Evolutionary conservation across 2,329 filamentous ascomycete species (phyloP), one percentile per base, ranked within the genome.

Genomic region (Waltergamsia citrina): DNA sequence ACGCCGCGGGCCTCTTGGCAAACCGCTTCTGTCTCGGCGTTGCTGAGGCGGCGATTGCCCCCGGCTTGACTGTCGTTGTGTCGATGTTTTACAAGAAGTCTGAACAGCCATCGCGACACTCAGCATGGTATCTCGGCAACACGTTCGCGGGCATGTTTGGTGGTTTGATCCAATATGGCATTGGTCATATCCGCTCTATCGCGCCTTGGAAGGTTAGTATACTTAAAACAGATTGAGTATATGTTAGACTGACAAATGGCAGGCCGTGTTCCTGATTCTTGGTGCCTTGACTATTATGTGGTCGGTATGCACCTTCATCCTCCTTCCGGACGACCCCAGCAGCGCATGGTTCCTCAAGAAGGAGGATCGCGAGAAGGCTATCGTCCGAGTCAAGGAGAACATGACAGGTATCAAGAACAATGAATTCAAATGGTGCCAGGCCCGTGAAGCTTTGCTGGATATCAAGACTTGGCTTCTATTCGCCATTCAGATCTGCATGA

Each of bases 381-480:
- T 85, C 27, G 78, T 81, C 41, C 67, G 81, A 2, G 71, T 86
- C 17, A 63, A 78, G 1, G 62, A 71, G 17, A 86, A 86, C 45
- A 33, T 34, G 18, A 39, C 53, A 27, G 38, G 47, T 15, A 23
- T 47, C 32, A 57, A 63, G 23, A 59, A 63, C 11, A 55, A 59
- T 10, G 46, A 44, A 7, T 71, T 63, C 56, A 59, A 58, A 29
- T 63, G 61, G 57, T 51, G 60, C 6, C 71, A 75, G 47, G 52
- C 59, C 24, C 33, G 50, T 7, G 69, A 74, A 47, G 68, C 65
- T 28, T 45, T 74, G 0, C 36, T 53, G 3, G 71, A 73, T 41
- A 64, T 63, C 7, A 72, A 74, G 47, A 69, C 67, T 0, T 75
- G 67, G 68, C 52, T 72, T 19, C 54, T 74, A 27, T 62, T 69